phyloP scores from a whole-genome alignment of 1,139 yeast genomes.

The Zygoascus sp. region DNA sequence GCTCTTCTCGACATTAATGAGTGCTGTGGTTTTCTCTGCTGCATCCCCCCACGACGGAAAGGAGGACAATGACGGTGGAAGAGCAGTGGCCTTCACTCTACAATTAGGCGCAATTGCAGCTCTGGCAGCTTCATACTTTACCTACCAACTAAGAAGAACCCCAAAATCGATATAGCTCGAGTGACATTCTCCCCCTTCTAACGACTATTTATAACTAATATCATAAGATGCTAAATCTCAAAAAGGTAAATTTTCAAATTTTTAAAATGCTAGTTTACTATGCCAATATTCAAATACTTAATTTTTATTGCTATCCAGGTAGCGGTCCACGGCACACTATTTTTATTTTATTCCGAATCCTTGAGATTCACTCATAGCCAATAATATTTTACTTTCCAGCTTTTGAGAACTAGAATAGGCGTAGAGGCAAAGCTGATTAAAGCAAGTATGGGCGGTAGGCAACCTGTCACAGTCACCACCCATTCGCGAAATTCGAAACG shows the following conservation, averaged over 20 bases:
- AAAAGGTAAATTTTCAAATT: neutral
- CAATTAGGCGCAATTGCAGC: constrained; percentile 37
- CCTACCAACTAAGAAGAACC: constrained; percentile 23
- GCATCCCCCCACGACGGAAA: constrained; percentile 1
- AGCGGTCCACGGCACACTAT: neutral
- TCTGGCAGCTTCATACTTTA: constrained; percentile 33
- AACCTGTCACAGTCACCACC: constrained; percentile 52
- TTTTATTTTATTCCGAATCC: constrained; percentile 74
- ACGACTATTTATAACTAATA: neutral
- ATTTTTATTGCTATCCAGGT: neutral
- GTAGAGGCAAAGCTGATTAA: constrained; percentile 78
- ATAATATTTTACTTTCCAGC: constrained; percentile 50
- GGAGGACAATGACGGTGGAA: constrained; percentile 35
- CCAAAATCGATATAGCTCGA: neutral
- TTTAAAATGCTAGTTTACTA: neutral
- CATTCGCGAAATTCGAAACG: constrained; percentile 57
- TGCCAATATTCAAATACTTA: neutral
- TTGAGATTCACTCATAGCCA: constrained; percentile 72
- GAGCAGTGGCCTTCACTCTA: constrained; percentile 35
- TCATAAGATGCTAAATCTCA: constrained; percentile 1
- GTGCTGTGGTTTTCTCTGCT: constrained; percentile 34
- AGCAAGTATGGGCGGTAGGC: constrained; percentile 91
- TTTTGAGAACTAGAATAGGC: constrained; percentile 54
- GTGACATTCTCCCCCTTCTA: neutral
- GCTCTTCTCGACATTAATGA: constrained; percentile 38